Conservation (phyloP, 139 green algal species). For the Spirogloea muscicola region DNA sequence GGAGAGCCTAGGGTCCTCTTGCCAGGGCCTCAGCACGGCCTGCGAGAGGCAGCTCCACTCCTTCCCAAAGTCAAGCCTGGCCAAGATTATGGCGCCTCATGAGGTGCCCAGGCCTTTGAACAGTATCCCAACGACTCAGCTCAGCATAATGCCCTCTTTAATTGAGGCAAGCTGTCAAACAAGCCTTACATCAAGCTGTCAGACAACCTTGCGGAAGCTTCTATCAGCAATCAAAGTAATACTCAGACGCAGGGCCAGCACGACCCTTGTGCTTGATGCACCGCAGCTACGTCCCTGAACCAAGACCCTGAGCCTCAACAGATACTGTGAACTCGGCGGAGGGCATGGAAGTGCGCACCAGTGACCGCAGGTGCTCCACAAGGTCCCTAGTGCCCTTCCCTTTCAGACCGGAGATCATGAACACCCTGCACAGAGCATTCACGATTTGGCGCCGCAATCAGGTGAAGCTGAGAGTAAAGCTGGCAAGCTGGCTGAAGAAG, state of each 20-base stretch:
- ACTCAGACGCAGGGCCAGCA: neutral
- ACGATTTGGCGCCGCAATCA: too few relatives aligned
- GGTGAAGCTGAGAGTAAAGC: too few relatives aligned
- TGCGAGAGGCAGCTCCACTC: neutral
- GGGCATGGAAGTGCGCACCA: neutral
- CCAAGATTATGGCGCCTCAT: neutral
- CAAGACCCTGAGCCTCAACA: too few relatives aligned
- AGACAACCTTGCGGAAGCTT: neutral
- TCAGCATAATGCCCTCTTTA: neutral
- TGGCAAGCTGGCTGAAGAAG: too few relatives aligned
- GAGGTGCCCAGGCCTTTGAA: neutral
- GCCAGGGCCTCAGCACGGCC: conserved; percentile 38
- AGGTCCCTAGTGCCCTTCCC: conserved; percentile 16
- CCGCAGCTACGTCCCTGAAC: too few relatives aligned
- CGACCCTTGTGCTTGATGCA: too few relatives aligned
- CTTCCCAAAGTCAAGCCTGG: neutral
- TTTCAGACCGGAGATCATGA: conserved; percentile 35
- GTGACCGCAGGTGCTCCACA: conserved; percentile 5
- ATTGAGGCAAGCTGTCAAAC: neutral
- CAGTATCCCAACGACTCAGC: neutral
- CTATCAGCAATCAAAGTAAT: neutral
- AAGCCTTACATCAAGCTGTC: neutral
- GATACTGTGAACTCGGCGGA: too few relatives aligned
- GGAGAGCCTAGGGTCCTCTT: conserved; percentile 5
- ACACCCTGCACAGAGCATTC: conserved; percentile 30